Evolutionary conservation across 2,329 filamentous ascomycete species (phyloP), one percentile per base, ranked within the genome.

Genomic region (Trematosphaeria pertusa): DNA sequence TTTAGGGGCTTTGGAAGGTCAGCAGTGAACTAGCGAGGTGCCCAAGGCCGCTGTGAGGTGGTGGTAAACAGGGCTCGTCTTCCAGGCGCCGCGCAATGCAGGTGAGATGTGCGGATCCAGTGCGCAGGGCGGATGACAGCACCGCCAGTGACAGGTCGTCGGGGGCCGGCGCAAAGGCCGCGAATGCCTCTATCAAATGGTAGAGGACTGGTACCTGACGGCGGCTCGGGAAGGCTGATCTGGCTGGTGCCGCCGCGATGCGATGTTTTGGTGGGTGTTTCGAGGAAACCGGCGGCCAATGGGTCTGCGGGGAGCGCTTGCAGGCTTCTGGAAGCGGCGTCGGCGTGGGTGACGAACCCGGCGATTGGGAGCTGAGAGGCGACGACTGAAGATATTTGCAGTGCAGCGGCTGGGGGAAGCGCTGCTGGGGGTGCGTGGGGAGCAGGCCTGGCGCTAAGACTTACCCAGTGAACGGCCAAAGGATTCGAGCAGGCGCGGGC

Each of bases 371-470:
- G 34, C 19, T 22, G 20, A 37, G 46, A 39, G 46, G 37, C 34
- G 43, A 24, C 40, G 48, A 44, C 46, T 48, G 58, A 60, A 43
- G 61, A 58, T 61, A 59, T 61, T 63, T 56, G 61, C 56, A 52
- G 52, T 40, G 56, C 48, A 56, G 64, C 64, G 65, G 62, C 58
- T 67, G 65, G 58, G 48, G 65, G 26, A 69, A 64, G 67, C 64
- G 66, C 60, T 65, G 50, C 58, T 49, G 53, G 54, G 61, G 59
- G 56, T 54, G 52, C 57, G 59, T 56, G 61, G 59, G 56, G 55
- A 53, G 49, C 49, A 54, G 54, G 52, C 45, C 61, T 62, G 67
- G 67, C 67, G 67, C 66, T 68, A 65, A 70, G 44, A 66, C 65
- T 65, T 64, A 60, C 59, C 65, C 69, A 69, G 67, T 69, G 61